These are phyloP conservation scores for Hyphopichia pseudoburtonii DNA, from an alignment of 1,139 yeast genomes.

Conservation along the genomic window DNA sequence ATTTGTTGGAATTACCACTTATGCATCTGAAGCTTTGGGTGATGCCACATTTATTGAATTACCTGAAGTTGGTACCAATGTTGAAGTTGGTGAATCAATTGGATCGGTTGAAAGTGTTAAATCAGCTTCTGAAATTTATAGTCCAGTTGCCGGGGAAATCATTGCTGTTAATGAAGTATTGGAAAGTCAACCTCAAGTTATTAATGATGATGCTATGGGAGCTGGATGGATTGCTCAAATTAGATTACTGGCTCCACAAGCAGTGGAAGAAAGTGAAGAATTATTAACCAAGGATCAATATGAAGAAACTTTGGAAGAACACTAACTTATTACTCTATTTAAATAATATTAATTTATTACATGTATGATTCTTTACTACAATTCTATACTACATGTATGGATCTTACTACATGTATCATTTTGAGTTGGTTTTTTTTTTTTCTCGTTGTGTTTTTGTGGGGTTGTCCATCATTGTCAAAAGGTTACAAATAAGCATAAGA, in stretches of 20 bases:
- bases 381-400: no score
- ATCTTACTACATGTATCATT: no score
- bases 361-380: no score
- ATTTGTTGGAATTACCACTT: slow-evolving; percentile 87
- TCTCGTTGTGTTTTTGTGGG: no score
- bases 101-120: slow-evolving; percentile 96
- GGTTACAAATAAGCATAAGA: no score
- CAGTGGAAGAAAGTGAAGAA: slow-evolving; percentile 26
- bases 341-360: no score
- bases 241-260: slow-evolving; percentile 44
- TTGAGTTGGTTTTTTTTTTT: no score
- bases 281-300: slow-evolving; percentile 57
- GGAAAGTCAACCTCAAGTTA: slow-evolving; percentile 70
- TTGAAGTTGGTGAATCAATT: slow-evolving; percentile 75
- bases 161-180: slow-evolving; percentile 68
- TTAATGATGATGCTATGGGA: slow-evolving; percentile 90
- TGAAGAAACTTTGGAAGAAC: slow-evolving; percentile 59
- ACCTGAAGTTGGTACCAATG: slow-evolving; percentile 69
- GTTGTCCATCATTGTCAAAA: no score
- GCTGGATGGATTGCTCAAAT: slow-evolving; percentile 90
- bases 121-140: slow-evolving; percentile 88
- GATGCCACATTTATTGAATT: slow-evolving; percentile 94
- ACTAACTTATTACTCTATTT: no score
- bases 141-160: slow-evolving; percentile 82
- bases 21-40: slow-evolving; percentile 97